These are phyloP conservation scores for Eucalyptus melliodora DNA, from an alignment of 345 rosid species.

Conservation along the genomic window DNA sequence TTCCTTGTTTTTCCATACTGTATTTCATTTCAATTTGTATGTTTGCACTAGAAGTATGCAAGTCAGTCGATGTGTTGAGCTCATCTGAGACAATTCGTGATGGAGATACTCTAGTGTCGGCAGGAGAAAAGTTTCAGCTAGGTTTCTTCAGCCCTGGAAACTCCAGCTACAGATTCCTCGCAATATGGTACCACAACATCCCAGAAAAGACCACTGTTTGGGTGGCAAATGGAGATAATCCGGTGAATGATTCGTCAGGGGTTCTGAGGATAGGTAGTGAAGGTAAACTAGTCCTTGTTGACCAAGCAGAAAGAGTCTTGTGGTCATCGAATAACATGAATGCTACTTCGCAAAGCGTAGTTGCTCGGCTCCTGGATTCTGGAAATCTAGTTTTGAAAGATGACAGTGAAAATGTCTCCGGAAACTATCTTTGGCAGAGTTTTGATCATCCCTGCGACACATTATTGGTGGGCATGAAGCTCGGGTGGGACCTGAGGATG, in stretches of 20 bases:
- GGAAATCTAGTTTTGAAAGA: not conserved
- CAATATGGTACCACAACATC: not conserved
- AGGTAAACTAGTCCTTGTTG: not conserved
- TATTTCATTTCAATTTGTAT: not conserved
- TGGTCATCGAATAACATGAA: not conserved
- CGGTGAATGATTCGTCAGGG: not conserved
- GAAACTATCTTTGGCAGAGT: not conserved
- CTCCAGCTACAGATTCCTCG: not conserved
- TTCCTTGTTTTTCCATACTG: not conserved
- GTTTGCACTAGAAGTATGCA: not conserved
- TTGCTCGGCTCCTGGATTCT: not conserved
- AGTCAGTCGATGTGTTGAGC: not conserved
- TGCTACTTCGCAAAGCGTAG: not conserved
- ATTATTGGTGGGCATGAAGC: not conserved
- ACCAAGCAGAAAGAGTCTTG: not conserved
- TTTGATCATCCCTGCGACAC: not conserved
- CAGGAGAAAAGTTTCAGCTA: not conserved
- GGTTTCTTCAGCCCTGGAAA: not conserved
- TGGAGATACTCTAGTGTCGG: not conserved
- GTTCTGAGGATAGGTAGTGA: not conserved
- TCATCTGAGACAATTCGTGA: not conserved
- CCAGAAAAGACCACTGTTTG: not conserved
- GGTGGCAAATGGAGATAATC: not conserved
- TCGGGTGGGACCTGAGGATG: not conserved
- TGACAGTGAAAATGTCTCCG: not conserved